Conservation (phyloP, 805 yeast genomes). For the Sugiyamaella marilandica region DNA sequence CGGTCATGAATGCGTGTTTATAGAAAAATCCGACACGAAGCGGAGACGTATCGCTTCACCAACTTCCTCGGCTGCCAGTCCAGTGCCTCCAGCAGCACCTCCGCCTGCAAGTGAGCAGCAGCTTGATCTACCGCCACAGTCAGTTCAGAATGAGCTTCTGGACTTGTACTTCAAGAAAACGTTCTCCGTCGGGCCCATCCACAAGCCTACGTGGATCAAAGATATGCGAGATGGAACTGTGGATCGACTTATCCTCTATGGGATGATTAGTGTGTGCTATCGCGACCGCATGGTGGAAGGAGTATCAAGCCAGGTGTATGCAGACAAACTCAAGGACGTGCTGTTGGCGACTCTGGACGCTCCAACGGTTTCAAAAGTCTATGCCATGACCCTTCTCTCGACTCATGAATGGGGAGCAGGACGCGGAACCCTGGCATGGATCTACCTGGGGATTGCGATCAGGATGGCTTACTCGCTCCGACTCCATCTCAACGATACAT, state of each 20-base stretch:
- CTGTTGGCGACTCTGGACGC: neutral
- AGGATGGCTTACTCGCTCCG: neutral
- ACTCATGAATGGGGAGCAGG: neutral
- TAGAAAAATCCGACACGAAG: neutral
- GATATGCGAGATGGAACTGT: slow-evolving; percentile 1
- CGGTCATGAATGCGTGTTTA: neutral
- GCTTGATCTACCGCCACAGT: neutral
- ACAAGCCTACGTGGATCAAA: slow-evolving; percentile 2
- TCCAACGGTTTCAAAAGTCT: neutral
- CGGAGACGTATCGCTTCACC: neutral
- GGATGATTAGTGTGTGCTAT: slow-evolving; percentile 1
- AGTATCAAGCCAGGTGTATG: neutral
- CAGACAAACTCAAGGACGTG: neutral
- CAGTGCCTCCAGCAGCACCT: too few species aligned
- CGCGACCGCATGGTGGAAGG: slow-evolving; percentile 1
- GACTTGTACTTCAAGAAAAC: neutral
- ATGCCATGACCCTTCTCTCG: neutral
- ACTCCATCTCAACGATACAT: neutral
- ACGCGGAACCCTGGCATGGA: neutral
- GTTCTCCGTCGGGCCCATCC: neutral
- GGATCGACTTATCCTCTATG: neutral
- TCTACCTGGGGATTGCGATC: neutral
- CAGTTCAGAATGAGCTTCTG: neutral
- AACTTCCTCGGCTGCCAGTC: too few species aligned
- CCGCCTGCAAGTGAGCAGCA: neutral